Conservation (phyloP, 2,329 filamentous ascomycete genomes). For the Aureobasidium uvarum region DNA sequence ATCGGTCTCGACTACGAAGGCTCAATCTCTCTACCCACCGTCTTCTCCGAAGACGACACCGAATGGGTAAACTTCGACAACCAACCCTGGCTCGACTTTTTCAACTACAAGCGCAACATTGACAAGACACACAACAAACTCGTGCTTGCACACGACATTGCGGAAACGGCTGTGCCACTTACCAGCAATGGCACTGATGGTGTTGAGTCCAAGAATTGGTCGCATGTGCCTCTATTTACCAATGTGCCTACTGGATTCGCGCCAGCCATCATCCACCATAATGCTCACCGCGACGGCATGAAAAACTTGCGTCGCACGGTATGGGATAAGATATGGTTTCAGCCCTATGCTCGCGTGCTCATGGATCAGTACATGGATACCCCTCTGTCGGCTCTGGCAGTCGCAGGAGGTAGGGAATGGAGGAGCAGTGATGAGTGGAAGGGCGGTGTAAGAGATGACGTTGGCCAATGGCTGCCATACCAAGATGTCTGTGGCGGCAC, state of each 20-base stretch:
- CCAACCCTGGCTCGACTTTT: slow-evolving; percentile 26
- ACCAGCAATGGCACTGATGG: slow-evolving; percentile 20
- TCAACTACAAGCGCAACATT: slow-evolving; percentile 29
- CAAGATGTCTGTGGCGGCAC: slow-evolving; percentile 17
- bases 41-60: slow-evolving; percentile 35
- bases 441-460: slow-evolving; percentile 31
- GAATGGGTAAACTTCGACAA: slow-evolving; percentile 33
- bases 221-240: slow-evolving; percentile 27
- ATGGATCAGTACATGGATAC: slow-evolving; percentile 28
- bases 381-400: slow-evolving; percentile 34
- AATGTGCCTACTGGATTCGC: slow-evolving; percentile 28
- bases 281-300: slow-evolving; percentile 24
- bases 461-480: slow-evolving; percentile 33
- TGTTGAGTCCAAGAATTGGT: slow-evolving; percentile 25
- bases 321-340: slow-evolving; percentile 29
- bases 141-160: slow-evolving; percentile 30
- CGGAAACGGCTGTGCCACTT: slow-evolving; percentile 26
- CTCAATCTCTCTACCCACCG: slow-evolving; percentile 34
- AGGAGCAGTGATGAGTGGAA: slow-evolving; percentile 14
- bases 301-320: slow-evolving; percentile 10
- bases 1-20: slow-evolving; percentile 36
- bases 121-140: slow-evolving; percentile 27
- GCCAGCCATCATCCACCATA: slow-evolving; percentile 28
- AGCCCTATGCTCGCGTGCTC: slow-evolving; percentile 28
- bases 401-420: slow-evolving; percentile 38